These are phyloP conservation scores for Leccinum holopus DNA, from an alignment of 1,284 basidiomycete genomes.

Conservation along the genomic window DNA sequence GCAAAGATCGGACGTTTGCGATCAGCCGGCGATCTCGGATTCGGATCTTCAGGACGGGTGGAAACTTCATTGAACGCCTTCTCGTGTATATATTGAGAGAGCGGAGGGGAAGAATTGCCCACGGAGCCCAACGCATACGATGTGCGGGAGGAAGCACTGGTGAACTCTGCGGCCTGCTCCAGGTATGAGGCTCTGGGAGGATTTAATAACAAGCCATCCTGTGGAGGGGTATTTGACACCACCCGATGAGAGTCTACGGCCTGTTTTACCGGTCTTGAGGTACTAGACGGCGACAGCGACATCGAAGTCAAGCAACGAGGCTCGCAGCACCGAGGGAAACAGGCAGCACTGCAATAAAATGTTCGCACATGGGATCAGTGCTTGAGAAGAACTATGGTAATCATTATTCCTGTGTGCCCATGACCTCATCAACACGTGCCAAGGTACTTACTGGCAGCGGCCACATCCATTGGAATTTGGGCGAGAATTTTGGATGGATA, in stretches of 20 bases:
- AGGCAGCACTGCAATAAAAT: conserved; percentile 6
- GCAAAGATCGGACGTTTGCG: conserved; percentile 20
- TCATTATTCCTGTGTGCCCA: conserved; percentile 3
- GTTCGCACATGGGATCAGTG: neutral
- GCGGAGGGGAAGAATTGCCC: conserved; percentile 24
- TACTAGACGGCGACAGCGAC: conserved; percentile 7
- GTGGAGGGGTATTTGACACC: conserved; percentile 13
- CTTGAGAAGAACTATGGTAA: neutral
- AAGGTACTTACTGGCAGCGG: neutral
- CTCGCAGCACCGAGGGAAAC: neutral
- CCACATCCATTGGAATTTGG: neutral
- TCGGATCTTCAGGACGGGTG: neutral
- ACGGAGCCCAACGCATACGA: conserved; percentile 20
- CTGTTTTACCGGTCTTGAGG: conserved; percentile 21
- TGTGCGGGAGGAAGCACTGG: conserved; percentile 23
- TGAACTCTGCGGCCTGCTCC: conserved; percentile 23
- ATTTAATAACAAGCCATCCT: conserved; percentile 7
- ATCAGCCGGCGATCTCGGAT: neutral
- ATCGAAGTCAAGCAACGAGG: conserved; percentile 1
- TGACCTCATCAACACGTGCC: conserved; percentile 11
- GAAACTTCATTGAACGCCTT: conserved; percentile 16
- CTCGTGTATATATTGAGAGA: conserved; percentile 18
- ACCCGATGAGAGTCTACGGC: conserved; percentile 13
- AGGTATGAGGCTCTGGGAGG: conserved; percentile 31
- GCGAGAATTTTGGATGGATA: neutral